Percentiles rank a stretch among this genome's conserved stretches.
phyloP scores from a whole-genome alignment of 1,139 yeast species.

The Yamadazyma jaroonii region DNA sequence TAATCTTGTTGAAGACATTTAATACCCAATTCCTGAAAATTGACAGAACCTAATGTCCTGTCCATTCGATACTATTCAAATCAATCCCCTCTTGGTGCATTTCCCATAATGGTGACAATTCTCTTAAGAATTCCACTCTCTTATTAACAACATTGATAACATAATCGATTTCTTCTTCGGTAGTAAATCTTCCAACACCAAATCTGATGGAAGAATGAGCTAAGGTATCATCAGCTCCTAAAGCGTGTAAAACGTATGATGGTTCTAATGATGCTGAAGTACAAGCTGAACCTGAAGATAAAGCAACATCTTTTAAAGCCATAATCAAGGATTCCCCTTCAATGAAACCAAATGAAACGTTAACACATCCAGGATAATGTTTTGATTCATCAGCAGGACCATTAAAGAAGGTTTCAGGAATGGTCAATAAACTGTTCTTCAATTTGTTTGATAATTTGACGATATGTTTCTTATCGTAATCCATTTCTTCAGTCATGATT shows the following conservation, averaged over 20 bases:
- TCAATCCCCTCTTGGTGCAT: constrained; percentile 99
- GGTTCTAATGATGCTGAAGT: constrained; percentile 98
- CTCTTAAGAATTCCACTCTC: constrained; percentile 88
- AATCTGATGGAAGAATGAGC: constrained; percentile 97
- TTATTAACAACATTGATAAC: constrained; percentile 84
- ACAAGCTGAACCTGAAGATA: constrained; percentile 98
- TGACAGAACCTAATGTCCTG: constrained; percentile 61
- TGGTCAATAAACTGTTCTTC: constrained; percentile 66
- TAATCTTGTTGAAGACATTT: too few relatives aligned
- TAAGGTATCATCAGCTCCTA: constrained; percentile 97
- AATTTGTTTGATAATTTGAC: constrained; percentile 68
- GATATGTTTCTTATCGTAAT: constrained; percentile 72
- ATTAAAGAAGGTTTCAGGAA: constrained; percentile 86
- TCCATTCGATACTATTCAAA: constrained; percentile 92
- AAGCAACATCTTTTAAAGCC: constrained; percentile 97
- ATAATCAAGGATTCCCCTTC: constrained; percentile 97
- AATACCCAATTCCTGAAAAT: too few relatives aligned
- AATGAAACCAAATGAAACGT: constrained; percentile 92
- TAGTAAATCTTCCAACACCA: constrained; percentile 96
- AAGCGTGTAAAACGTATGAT: constrained; percentile 90
- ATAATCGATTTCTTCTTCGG: constrained; percentile 93
- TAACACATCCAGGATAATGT: constrained; percentile 89
- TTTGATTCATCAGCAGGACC: constrained; percentile 65
- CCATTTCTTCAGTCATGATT: constrained; percentile 70
- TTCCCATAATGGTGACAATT: constrained; percentile 96